Conservation (phyloP, 139 green algal genomes). For the Tetraselmis striata region DNA sequence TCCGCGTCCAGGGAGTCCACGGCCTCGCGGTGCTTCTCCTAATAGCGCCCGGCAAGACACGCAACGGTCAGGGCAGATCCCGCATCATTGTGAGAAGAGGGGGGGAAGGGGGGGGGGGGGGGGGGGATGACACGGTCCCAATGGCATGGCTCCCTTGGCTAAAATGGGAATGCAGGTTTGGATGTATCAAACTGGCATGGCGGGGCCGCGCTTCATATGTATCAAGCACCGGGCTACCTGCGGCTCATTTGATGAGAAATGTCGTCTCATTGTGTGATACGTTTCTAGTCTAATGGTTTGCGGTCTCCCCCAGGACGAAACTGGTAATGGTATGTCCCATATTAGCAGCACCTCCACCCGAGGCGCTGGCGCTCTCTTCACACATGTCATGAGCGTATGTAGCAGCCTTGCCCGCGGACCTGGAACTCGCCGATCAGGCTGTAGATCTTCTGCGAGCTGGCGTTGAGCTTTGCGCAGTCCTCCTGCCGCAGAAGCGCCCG, state of each 20-base stretch:
- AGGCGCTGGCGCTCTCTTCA: too few species aligned
- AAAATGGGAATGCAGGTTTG: not conserved
- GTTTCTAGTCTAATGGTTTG: too few species aligned
- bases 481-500: not conserved
- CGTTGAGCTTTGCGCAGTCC: not conserved
- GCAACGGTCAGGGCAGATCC: too few species aligned
- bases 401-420: not conserved
- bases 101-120: too few species aligned
- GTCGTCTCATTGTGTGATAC: not conserved
- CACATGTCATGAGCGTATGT: too few species aligned
- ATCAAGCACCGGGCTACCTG: not conserved
- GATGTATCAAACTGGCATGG: not conserved
- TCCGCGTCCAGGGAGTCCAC: not conserved
- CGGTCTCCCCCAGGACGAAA: too few species aligned
- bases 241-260: not conserved
- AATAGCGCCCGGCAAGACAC: too few species aligned
- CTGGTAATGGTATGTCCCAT: too few species aligned
- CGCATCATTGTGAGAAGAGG: too few species aligned
- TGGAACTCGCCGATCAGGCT: not conserved
- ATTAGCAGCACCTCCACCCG: too few species aligned
- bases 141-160: too few species aligned
- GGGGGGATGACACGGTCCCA: not conserved
- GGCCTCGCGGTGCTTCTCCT: not conserved
- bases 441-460: not conserved
- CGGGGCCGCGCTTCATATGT: not conserved